These are phyloP conservation scores for Coprinopsis sp. DNA, from an alignment of 768 basidiomycete species.

Conservation along the genomic window DNA sequence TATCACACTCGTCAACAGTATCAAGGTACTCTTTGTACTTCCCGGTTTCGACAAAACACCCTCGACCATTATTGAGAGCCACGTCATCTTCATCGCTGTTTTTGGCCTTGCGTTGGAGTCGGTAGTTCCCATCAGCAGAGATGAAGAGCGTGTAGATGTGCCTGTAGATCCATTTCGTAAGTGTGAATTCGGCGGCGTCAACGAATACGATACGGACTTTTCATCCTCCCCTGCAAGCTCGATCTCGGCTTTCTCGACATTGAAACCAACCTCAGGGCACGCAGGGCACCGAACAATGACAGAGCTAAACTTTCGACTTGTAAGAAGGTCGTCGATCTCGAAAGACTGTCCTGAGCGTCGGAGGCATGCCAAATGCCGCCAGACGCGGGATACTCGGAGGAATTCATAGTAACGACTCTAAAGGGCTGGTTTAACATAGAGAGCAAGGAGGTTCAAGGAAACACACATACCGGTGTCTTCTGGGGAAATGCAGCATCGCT, in stretches of 20 bases:
- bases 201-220: slow-evolving; percentile 9
- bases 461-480: slow-evolving; percentile 18
- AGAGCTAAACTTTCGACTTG: slow-evolving; percentile 9
- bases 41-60: slow-evolving; percentile 18
- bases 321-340: slow-evolving; percentile 14
- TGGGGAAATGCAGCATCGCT: slow-evolving; percentile 20
- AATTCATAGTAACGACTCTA: slow-evolving; percentile 22
- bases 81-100: slow-evolving; percentile 25
- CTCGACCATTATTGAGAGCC: slow-evolving; percentile 21
- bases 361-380: slow-evolving; percentile 14
- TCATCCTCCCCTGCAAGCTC: slow-evolving; percentile 13
- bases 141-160: slow-evolving; percentile 24
- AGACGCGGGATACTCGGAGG: slow-evolving; percentile 17
- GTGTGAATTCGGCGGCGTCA: neutral
- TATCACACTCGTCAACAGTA: neutral
- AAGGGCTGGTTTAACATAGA: neutral
- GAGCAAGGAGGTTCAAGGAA: neutral
- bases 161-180: slow-evolving; percentile 7
- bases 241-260: slow-evolving; percentile 18
- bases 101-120: slow-evolving; percentile 21
- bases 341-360: slow-evolving; percentile 20
- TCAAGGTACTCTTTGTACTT: slow-evolving; percentile 16
- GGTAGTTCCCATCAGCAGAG: slow-evolving; percentile 24
- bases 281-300: slow-evolving; percentile 19
- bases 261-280: slow-evolving; percentile 25